phyloP scores from a whole-genome alignment of 202 grass and related monocot genomes.

The Setaria italica region DNA sequence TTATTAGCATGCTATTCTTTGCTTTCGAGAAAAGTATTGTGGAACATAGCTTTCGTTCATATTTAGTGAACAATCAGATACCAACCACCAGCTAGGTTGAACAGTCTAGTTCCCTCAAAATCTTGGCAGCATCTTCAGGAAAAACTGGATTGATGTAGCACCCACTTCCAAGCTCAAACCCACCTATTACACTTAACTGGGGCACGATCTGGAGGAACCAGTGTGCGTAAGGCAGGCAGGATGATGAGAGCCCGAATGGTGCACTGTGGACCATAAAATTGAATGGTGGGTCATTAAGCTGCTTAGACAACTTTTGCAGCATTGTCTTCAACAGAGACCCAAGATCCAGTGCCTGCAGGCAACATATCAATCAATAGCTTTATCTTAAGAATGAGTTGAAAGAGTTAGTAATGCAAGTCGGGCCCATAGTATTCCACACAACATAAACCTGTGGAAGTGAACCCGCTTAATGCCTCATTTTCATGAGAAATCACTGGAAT shows the following conservation, averaged over 20 bases:
- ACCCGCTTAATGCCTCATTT: background rate
- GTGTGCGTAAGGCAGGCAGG: slow-evolving; percentile 63
- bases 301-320: slow-evolving; percentile 84
- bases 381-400: background rate
- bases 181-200: slow-evolving; percentile 70
- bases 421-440: background rate
- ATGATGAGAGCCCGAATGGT: slow-evolving; percentile 55
- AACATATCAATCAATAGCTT: background rate
- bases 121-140: slow-evolving; percentile 87
- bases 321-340: slow-evolving; percentile 72
- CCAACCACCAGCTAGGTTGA: slow-evolving; percentile 46
- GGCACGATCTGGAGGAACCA: slow-evolving; percentile 98
- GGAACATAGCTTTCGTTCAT: slow-evolving; percentile 25
- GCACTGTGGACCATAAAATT: slow-evolving; percentile 90
- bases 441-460: background rate
- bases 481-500: background rate
- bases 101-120: slow-evolving; percentile 73
- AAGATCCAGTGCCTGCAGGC: slow-evolving; percentile 77
- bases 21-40: background rate
- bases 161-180: slow-evolving; percentile 93
- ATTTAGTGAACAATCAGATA: slow-evolving; percentile 1
- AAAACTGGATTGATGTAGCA: slow-evolving; percentile 97
- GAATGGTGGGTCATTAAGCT: slow-evolving; percentile 84
- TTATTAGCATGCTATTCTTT: slow-evolving; percentile 34
- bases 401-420: background rate